Base-by-base conservation (phyloP, 495 filamentous ascomycete genomes). In the Penicillium malachiteum region DNA sequence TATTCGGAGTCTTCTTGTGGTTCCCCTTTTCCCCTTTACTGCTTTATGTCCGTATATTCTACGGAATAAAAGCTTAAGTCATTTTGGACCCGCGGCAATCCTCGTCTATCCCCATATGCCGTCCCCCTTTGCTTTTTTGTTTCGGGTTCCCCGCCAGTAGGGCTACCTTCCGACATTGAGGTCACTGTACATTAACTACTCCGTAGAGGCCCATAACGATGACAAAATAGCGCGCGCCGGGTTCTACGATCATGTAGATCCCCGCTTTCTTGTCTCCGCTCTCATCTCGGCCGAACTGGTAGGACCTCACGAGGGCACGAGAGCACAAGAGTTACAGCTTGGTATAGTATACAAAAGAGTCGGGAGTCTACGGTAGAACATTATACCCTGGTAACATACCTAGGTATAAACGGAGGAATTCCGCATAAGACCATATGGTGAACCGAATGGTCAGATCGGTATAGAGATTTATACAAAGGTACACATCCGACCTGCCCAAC, bases 91-190 rank as follows among this genome's bases (percentile, higher is more conserved):
- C 42, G 42, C 43, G 43, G 43, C 13, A 32, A 38, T 32, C 42
- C 31, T 41, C 2, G 7, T 16, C n/a, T n/a, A n/a, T n/a, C 39
- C 39, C 39, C 39, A 41, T 13, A 13, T 41, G 39, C 39, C 39
- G 39, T 6, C 40, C n/a, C 14, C 40, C 17, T 14, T 16, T 21
- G 44, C 35, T 11, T 11, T 21, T 21, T 13, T 33, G 39, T 42
- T 16, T 17, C 30, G 39, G 16, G 35, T 21, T 50, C 56, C 39
- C 46, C 56, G 51, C 56, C 47, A 54, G 56, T 59, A 59, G 47
- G 56, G 56, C 56, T 58, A 58, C 38, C 39, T 47, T 14, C 40
- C 40, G 40, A 43, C n/a, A 5, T 9, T 16, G 52, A 8, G 6
- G n/a, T 21, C 26, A 33, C 21, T 33, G 17, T 34, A 43, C 40